These are phyloP conservation scores for Gaultheria prostrata DNA, from an alignment of 148 eudicot species.

Conservation along the genomic window DNA sequence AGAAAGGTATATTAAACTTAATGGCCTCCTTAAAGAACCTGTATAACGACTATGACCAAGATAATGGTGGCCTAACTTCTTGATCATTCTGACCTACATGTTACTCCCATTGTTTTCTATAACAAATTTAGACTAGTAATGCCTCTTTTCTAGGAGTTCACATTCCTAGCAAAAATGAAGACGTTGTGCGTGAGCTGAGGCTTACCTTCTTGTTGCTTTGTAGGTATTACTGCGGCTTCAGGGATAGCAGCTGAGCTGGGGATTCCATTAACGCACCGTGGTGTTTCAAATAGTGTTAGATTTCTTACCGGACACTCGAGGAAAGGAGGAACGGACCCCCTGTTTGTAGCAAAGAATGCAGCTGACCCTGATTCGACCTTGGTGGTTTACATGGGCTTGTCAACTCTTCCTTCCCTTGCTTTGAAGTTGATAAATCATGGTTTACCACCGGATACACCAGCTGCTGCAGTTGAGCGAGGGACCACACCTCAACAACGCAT, in stretches of 20 bases:
- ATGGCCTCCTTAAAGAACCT: neutral
- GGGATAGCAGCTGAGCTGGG: slow-evolving; percentile 96
- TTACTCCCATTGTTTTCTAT: neutral
- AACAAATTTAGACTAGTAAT: neutral
- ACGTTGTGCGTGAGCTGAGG: neutral
- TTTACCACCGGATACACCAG: slow-evolving; percentile 71
- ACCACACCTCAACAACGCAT: slow-evolving; percentile 90
- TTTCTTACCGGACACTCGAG: slow-evolving; percentile 96
- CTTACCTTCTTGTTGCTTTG: slow-evolving; percentile 14
- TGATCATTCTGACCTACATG: neutral
- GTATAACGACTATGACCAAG: neutral
- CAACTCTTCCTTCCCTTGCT: slow-evolving; percentile 89
- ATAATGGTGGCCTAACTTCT: neutral
- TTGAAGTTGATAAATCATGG: slow-evolving; percentile 74
- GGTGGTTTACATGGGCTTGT: slow-evolving; percentile 94
- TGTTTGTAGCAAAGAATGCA: slow-evolving; percentile 83
- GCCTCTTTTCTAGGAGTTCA: neutral
- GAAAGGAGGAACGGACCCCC: slow-evolving; percentile 88
- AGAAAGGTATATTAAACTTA: neutral
- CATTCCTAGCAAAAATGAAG: neutral
- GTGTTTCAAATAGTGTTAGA: slow-evolving; percentile 85
- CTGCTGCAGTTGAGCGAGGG: slow-evolving; percentile 92
- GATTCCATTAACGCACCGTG: slow-evolving; percentile 90
- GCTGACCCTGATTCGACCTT: slow-evolving; percentile 94
- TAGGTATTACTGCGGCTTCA: slow-evolving; percentile 98